Base-by-base conservation (phyloP, 257 asterid genomes). In the Gentiana dahurica region DNA sequence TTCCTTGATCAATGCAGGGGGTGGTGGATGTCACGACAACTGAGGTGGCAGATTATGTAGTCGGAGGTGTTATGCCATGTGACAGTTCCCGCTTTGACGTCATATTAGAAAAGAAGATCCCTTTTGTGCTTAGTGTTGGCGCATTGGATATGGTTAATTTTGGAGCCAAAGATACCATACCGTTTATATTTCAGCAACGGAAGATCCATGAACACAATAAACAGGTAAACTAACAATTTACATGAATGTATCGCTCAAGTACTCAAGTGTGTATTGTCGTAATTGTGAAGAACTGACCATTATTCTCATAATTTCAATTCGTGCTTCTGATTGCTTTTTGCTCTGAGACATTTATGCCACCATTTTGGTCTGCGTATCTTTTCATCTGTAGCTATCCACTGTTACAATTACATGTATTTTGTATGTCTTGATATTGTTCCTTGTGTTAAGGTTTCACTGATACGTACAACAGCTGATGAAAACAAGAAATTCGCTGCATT, bases 141-240 rank as follows among this genome's bases (percentile, higher is more conserved):
- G 98, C 98, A 58, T 48, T 91, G 84, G 96, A 91, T 76, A 91
- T 87, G 92, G 95, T 91, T 62, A 91, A 91, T 63, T 91, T 91
- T 78, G 98, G 98, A 70, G 80, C 86, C 59, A 75, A 68, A 78
- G 79, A 51, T 60, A 81, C 93, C 55, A 58, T 91, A 68, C 90
- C 96, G 36, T 70, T 95, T 12, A 70, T 66, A 12, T 85, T 85
- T 77, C 84, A 74, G 67, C 77, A 77, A 53, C 80, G 98, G 63
- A 81, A 70, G 59, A 59, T 85, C 48, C 73, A 87, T 60, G 93
- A 68, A 69, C 98, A 91, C 77, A 91, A 73, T 76, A 80, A 75
- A 15, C 96, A 91, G 96, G 94, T 90, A 68, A 71, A 53, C 49
- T 43, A 60, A 65, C 59, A 54, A 1, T 32, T 41, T 45, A 36